These are phyloP conservation scores for Chytriomyces confervae DNA, from an alignment of 192 early-diverging fungal genomes.

Conservation along the genomic window DNA sequence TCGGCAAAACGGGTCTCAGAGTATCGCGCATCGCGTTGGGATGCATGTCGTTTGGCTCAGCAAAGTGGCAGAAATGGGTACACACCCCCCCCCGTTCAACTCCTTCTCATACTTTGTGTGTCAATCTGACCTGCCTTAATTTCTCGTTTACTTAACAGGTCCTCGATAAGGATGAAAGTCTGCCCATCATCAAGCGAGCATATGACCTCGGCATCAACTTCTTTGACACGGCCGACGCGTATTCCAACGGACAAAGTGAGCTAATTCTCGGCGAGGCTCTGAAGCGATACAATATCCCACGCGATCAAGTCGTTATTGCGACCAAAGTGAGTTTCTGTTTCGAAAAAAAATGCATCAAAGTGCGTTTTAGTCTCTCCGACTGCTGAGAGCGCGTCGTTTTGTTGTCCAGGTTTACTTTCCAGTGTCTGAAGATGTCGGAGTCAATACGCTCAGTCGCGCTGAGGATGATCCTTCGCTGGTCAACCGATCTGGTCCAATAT, in stretches of 20 bases:
- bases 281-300: constrained; percentile 53
- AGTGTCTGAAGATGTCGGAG: constrained; percentile 23
- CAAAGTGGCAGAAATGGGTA: constrained; percentile 37
- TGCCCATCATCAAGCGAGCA: constrained; percentile 55
- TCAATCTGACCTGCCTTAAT: not conserved
- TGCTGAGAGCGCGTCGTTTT: not conserved
- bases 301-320: constrained; percentile 62
- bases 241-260: constrained; percentile 63
- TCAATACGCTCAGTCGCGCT: constrained; percentile 27
- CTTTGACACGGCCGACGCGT: constrained; percentile 63
- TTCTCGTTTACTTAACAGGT: not conserved
- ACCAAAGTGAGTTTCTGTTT: constrained; percentile 49
- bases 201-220: constrained; percentile 57
- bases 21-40: constrained; percentile 57
- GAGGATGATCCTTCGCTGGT: constrained; percentile 26
- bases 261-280: constrained; percentile 63
- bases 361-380: not conserved
- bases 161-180: constrained; percentile 42
- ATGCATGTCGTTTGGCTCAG: constrained; percentile 52
- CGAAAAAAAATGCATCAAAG: not conserved
- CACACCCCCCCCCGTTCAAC: not conserved
- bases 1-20: constrained; percentile 47
- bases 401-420: constrained; percentile 26
- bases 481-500: constrained; percentile 27
- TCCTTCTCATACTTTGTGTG: not conserved